phyloP scores from a whole-genome alignment of 2,329 filamentous ascomycete species.

The Alternaria alternata region DNA sequence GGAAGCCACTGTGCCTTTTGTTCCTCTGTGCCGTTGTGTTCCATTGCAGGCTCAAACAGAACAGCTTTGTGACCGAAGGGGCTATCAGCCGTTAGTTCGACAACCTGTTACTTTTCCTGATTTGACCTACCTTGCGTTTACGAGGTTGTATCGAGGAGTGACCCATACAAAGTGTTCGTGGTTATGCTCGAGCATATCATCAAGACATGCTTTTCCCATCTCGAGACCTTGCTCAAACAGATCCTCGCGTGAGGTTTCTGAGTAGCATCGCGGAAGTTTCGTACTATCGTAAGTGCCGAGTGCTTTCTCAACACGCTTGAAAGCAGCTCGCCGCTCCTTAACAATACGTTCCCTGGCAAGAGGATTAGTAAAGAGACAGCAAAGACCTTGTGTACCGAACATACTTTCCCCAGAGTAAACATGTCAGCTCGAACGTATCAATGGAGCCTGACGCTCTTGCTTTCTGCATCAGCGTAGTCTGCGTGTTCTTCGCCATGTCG shows the following conservation, averaged over 20 bases:
- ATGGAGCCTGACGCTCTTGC: conserved; percentile 19
- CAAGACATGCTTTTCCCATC: conserved; percentile 30
- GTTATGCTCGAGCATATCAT: conserved; percentile 27
- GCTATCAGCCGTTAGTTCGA: conserved; percentile 5
- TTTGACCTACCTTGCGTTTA: conserved; percentile 18
- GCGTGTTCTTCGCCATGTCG: conserved; percentile 7
- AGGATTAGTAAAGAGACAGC: neutral
- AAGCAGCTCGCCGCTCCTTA: conserved; percentile 22
- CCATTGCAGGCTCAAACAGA: conserved; percentile 49
- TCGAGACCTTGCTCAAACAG: conserved; percentile 33
- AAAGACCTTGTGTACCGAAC: neutral
- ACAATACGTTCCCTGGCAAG: conserved; percentile 16
- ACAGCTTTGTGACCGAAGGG: conserved; percentile 24
- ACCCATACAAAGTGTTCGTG: conserved; percentile 33
- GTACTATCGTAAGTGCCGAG: conserved; percentile 23
- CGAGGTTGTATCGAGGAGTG: conserved; percentile 22
- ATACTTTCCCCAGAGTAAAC: conserved; percentile 10
- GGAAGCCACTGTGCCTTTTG: conserved; percentile 55
- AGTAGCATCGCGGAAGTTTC: conserved; percentile 36
- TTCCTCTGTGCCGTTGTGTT: conserved; percentile 44
- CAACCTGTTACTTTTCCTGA: no score
- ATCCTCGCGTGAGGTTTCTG: conserved; percentile 32
- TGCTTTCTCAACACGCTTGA: conserved; percentile 24
- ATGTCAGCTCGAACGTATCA: conserved; percentile 11
- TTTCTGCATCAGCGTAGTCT: conserved; percentile 17